phyloP scores from a whole-genome alignment of 2,329 filamentous ascomycete genomes.

The Aspergillus hortae region DNA sequence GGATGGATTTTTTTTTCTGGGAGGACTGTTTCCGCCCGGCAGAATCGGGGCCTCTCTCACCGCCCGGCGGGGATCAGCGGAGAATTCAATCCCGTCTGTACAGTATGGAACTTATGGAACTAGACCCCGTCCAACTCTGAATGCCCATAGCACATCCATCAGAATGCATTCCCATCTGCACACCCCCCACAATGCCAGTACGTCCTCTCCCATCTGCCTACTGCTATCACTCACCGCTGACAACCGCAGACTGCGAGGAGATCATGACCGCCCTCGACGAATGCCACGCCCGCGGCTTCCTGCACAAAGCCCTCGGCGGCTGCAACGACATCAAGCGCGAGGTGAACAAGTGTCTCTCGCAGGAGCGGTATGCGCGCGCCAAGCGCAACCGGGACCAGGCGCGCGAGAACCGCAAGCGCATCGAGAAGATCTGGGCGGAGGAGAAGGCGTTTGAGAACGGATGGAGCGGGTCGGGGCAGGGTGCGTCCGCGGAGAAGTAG shows the following conservation, averaged over 20 bases:
- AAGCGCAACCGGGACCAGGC: slow-evolving; percentile 70
- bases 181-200: slow-evolving; percentile 87
- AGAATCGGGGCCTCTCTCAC: slow-evolving; percentile 24
- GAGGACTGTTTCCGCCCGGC: slow-evolving; percentile 25
- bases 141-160: slow-evolving; percentile 13
- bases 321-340: slow-evolving; percentile 83
- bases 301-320: slow-evolving; percentile 85
- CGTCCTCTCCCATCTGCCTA: slow-evolving; percentile 8
- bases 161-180: slow-evolving; percentile 97
- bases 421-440: slow-evolving; percentile 75
- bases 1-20: slow-evolving; percentile 7
- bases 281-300: slow-evolving; percentile 87
- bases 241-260: slow-evolving; percentile 70
- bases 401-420: slow-evolving; percentile 65
- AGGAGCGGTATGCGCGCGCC: slow-evolving; percentile 74
- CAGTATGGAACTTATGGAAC: no score
- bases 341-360: slow-evolving; percentile 80
- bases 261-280: slow-evolving; percentile 92
- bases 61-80: slow-evolving; percentile 22
- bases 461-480: not conserved
- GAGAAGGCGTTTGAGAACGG: slow-evolving; percentile 28
- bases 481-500: slow-evolving; percentile 2
- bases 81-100: slow-evolving; percentile 5
- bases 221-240: not conserved
- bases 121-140: not conserved